A percentile compares a stretch with the other conserved stretches of the same genome.
These are phyloP conservation scores for Elaeis guineensis DNA, from an alignment of 176 grass and related monocot species.

Conservation along the genomic window DNA sequence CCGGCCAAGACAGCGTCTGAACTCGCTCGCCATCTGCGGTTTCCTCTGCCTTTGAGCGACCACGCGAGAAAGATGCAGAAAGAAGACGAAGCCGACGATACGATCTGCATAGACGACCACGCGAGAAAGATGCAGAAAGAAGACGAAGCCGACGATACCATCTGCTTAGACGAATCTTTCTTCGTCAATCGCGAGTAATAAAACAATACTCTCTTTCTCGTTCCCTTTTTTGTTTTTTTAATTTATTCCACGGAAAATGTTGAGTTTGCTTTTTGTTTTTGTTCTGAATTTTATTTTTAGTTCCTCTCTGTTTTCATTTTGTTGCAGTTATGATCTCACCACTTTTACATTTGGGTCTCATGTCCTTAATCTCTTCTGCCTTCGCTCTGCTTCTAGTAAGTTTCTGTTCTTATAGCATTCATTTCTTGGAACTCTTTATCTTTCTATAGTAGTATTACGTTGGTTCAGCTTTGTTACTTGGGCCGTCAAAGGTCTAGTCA, in stretches of 20 bases:
- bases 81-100: conserved; percentile 38
- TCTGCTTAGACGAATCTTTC: conserved; percentile 59
- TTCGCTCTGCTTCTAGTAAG: conserved; percentile 76
- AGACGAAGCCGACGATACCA: conserved; percentile 32
- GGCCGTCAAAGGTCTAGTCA: too few relatives aligned
- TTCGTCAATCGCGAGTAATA: conserved; percentile 71
- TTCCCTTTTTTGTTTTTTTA: neutral
- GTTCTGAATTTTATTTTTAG: conserved; percentile 23
- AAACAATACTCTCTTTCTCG: neutral
- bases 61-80: neutral
- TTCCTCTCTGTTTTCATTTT: neutral
- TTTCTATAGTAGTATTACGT: too few relatives aligned
- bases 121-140: conserved; percentile 12
- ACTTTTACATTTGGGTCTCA: conserved; percentile 81
- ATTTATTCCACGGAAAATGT: neutral
- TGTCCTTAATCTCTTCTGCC: conserved; percentile 58
- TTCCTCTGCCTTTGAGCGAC: too few relatives aligned
- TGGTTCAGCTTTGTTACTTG: too few relatives aligned
- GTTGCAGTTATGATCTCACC: conserved; percentile 65
- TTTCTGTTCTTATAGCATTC: neutral
- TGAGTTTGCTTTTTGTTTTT: neutral
- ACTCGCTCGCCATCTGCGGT: too few relatives aligned
- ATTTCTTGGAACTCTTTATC: too few relatives aligned
- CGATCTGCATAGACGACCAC: conserved; percentile 45
- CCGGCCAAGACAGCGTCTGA: too few relatives aligned